Evolutionary conservation across 2,329 filamentous ascomycete species (phyloP).

Genomic region (Colletotrichum cuscutae): DNA sequence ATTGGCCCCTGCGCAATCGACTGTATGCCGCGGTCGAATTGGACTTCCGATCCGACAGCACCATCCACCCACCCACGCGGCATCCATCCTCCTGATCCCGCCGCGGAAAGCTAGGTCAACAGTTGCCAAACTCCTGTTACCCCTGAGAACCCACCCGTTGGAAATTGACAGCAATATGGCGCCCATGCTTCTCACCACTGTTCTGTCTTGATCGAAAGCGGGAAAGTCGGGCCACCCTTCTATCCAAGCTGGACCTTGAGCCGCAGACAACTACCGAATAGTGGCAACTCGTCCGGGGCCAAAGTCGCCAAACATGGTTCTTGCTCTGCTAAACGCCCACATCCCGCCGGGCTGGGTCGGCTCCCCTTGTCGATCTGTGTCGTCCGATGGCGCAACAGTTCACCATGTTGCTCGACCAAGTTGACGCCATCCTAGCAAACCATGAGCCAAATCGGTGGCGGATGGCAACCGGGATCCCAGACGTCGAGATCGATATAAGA

Average conservation of each 20-base stretch:
- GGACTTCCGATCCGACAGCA: too few species aligned
- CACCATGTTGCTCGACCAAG: background rate
- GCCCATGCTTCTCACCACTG: conserved; percentile 9
- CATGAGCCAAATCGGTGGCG: background rate
- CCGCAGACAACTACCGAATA: conserved; percentile 23
- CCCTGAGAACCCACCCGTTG: conserved; percentile 15
- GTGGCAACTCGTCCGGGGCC: conserved; percentile 10
- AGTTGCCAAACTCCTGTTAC: background rate
- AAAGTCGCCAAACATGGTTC: background rate
- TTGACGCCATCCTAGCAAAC: conserved; percentile 18
- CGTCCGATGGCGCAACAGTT: conserved; percentile 24
- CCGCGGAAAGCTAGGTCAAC: background rate
- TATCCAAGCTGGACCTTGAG: conserved; percentile 5
- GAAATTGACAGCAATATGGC: conserved; percentile 24
- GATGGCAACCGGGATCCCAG: background rate
- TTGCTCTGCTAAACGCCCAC: conserved; percentile 17
- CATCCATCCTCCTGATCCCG: conserved; percentile 6
- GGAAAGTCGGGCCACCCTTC: background rate
- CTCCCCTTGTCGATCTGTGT: conserved; percentile 9
- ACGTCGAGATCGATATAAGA: conserved; percentile 23
- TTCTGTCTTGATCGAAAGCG: conserved; percentile 12
- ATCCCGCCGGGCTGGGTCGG: conserved; percentile 14
- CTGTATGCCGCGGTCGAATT: too few species aligned
- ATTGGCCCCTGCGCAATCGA: too few species aligned
- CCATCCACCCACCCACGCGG: conserved; percentile 5